Percentiles rank a stretch among this genome's conserved stretches.
These are phyloP conservation scores for Dittrichia graveolens DNA, from an alignment of 129 eudicot genomes.

Conservation along the genomic window DNA sequence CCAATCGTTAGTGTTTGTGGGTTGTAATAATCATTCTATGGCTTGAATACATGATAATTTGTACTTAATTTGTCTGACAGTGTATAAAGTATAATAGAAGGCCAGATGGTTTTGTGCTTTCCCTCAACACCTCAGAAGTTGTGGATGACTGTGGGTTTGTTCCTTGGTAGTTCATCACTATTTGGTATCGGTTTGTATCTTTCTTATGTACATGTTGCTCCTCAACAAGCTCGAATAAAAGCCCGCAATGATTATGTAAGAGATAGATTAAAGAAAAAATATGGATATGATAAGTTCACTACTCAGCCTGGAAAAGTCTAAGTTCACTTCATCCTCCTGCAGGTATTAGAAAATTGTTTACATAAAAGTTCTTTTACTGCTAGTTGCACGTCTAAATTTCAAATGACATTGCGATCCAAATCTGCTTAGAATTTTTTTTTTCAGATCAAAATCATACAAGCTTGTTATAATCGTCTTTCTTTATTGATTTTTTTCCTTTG, in stretches of 20 bases:
- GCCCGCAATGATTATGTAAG: conserved; percentile 73
- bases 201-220: conserved; percentile 71
- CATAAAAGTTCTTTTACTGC: background rate
- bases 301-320: conserved; percentile 6
- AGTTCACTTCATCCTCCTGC: conserved; percentile 4
- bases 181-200: conserved; percentile 76
- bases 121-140: conserved; percentile 68
- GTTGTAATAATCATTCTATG: background rate
- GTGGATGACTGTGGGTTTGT: conserved; percentile 57
- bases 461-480: background rate
- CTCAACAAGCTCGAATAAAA: conserved; percentile 84
- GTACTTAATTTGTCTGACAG: background rate
- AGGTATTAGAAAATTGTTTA: conserved; percentile 17
- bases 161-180: conserved; percentile 54
- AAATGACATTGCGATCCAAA: background rate
- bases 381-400: background rate
- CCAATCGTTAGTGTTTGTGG: background rate
- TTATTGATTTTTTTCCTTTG: no score
- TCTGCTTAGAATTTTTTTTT: background rate
- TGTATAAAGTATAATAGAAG: conserved; percentile 13
- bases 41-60: conserved; percentile 5
- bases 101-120: conserved; percentile 63
- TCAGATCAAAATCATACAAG: background rate
- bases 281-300: conserved; percentile 57
- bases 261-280: conserved; percentile 59